Conservation (phyloP, 164 flowering plant genomes). For the Piper longum region DNA sequence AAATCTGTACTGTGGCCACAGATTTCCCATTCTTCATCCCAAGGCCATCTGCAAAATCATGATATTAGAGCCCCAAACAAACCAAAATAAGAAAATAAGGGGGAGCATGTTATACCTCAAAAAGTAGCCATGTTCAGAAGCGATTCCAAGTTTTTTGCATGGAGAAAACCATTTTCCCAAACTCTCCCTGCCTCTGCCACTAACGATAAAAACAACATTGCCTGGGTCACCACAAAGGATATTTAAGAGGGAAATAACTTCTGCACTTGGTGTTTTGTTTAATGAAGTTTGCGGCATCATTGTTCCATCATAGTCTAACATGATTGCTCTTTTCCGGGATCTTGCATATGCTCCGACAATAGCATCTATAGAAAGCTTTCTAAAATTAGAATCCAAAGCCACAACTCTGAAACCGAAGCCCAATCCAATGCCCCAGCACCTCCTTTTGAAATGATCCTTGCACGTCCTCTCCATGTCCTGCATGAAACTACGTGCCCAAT, state of each 20-base stretch:
- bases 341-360: constrained; percentile 43
- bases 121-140: constrained; percentile 76
- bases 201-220: constrained; percentile 59
- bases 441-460: constrained; percentile 49
- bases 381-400: constrained; percentile 60
- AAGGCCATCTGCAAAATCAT: constrained; percentile 22
- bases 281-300: constrained; percentile 62
- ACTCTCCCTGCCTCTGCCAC: constrained; percentile 62
- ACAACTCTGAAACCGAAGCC: constrained; percentile 68
- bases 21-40: constrained; percentile 34
- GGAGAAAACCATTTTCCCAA: constrained; percentile 66
- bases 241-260: constrained; percentile 44
- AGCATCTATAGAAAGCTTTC: constrained; percentile 45
- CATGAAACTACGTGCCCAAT: constrained; percentile 62
- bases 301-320: constrained; percentile 75
- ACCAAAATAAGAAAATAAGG: not conserved
- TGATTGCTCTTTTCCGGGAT: constrained; percentile 42
- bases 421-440: constrained; percentile 71
- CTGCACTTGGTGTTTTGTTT: constrained; percentile 45
- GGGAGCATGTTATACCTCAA: constrained; percentile 25
- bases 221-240: constrained; percentile 38
- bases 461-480: constrained; percentile 71
- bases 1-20: constrained; percentile 31
- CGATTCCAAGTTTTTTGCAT: constrained; percentile 62
- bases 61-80: not conserved